Conservation (phyloP, 2,329 filamentous ascomycete species). For the Phialophora macrospora region DNA sequence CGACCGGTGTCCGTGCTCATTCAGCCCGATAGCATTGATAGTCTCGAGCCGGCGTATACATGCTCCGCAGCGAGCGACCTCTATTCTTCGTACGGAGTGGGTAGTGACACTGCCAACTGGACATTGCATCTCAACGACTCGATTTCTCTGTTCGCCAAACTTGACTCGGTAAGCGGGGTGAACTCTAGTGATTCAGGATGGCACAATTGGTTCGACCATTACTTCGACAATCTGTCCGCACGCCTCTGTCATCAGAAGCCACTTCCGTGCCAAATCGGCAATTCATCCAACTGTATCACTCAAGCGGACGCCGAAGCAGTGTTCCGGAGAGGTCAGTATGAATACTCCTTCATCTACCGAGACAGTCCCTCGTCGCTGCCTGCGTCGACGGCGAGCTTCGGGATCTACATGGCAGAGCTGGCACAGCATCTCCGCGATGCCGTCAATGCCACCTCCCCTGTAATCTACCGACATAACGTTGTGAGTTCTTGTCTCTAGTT, state of each 20-base stretch:
- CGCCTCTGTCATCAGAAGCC: conserved; percentile 76
- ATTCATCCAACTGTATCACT: conserved; percentile 64
- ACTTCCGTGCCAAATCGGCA: conserved; percentile 67
- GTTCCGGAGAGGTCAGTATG: conserved; percentile 77
- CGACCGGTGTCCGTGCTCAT: conserved; percentile 49
- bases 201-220: conserved; percentile 73
- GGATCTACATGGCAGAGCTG: conserved; percentile 76
- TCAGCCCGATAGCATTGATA: conserved; percentile 64
- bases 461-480: conserved; percentile 74
- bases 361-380: conserved; percentile 66
- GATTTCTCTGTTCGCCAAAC: conserved; percentile 58
- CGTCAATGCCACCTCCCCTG: conserved; percentile 48
- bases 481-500: conserved; percentile 44
- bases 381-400: conserved; percentile 66
- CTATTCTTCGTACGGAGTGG: conserved; percentile 53
- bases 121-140: conserved; percentile 64
- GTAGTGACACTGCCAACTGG: conserved; percentile 61
- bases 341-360: conserved; percentile 79
- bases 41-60: conserved; percentile 73
- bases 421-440: conserved; percentile 66
- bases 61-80: conserved; percentile 61
- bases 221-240: conserved; percentile 82
- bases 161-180: conserved; percentile 74
- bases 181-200: conserved; percentile 59
- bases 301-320: conserved; percentile 69